Evolutionary conservation across 169 alveolate species (phyloP).

Genomic region (Neospora caninum): DNA sequence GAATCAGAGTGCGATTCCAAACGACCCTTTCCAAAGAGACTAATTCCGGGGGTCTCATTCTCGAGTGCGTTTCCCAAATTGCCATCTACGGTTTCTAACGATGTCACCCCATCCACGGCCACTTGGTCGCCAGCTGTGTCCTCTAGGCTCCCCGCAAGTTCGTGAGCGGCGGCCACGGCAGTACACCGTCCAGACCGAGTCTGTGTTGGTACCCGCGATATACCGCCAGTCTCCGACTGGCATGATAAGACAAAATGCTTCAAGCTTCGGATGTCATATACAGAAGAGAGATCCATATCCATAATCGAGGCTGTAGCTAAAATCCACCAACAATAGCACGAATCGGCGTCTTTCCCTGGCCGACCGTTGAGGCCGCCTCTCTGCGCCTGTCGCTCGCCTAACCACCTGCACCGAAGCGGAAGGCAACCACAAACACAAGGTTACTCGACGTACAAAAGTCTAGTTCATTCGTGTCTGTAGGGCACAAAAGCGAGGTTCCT

Average conservation of each 20-base stretch:
- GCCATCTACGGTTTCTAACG: not conserved
- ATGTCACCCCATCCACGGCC: not conserved
- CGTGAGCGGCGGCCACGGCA: not conserved
- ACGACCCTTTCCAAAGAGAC: not conserved
- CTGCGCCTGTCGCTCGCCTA: conserved; percentile 60
- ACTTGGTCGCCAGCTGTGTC: not conserved
- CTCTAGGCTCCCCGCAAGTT: not conserved
- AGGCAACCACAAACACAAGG: not conserved
- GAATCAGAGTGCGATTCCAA: not conserved
- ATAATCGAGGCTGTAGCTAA: conserved; percentile 69
- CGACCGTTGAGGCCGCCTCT: conserved; percentile 74
- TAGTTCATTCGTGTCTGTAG: not conserved
- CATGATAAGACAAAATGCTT: conserved; percentile 34
- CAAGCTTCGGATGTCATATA: not conserved
- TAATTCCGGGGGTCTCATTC: not conserved
- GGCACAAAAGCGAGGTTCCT: too few relatives aligned
- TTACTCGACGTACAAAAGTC: not conserved
- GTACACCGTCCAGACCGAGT: too few relatives aligned
- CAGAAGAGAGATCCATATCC: conserved; percentile 40
- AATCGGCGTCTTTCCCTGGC: conserved; percentile 73
- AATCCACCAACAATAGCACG: conserved; percentile 78
- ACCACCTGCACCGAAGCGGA: conserved; percentile 56
- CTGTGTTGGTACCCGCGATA: conserved; percentile 36
- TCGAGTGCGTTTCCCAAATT: not conserved
- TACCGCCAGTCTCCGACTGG: conserved; percentile 62